Conservation (phyloP, 768 basidiomycete species). For the Lactarius sp. region DNA sequence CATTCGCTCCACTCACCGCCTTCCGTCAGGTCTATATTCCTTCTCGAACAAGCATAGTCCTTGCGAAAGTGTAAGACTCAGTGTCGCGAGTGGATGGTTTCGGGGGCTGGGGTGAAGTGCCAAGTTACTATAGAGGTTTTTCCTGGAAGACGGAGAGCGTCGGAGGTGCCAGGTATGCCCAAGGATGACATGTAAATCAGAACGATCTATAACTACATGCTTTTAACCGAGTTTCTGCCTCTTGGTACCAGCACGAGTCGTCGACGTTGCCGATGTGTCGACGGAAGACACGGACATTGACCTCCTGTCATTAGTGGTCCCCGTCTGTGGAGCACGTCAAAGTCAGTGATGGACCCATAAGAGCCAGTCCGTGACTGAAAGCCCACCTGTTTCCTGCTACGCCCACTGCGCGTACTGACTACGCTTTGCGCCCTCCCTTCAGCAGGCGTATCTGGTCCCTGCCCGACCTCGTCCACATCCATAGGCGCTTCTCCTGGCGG, state of each 20-base stretch:
- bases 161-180: not conserved
- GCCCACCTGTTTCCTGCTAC: constrained; percentile 61
- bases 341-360: constrained; percentile 4
- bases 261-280: constrained; percentile 43
- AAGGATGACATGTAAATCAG: constrained; percentile 9
- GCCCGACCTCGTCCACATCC: constrained; percentile 36
- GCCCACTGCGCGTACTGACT: constrained; percentile 32
- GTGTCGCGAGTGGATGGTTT: not conserved
- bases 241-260: constrained; percentile 25
- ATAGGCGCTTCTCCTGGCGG: constrained; percentile 34
- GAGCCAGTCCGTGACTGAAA: not conserved
- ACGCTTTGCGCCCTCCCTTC: constrained; percentile 65
- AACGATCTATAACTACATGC: constrained; percentile 10
- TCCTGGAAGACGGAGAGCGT: constrained; percentile 1
- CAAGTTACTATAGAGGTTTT: not conserved
- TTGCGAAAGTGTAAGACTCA: constrained; percentile 39
- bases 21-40: constrained; percentile 62
- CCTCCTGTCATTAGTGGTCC: constrained; percentile 39
- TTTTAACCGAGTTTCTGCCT: constrained; percentile 25
- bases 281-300: constrained; percentile 74
- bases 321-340: constrained; percentile 19
- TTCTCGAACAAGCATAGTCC: constrained; percentile 58
- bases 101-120: not conserved
- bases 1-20: not conserved
- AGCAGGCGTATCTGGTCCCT: constrained; percentile 45